Base-by-base conservation (phyloP, 768 basidiomycete genomes). In the Infundibulicybe gibba region DNA sequence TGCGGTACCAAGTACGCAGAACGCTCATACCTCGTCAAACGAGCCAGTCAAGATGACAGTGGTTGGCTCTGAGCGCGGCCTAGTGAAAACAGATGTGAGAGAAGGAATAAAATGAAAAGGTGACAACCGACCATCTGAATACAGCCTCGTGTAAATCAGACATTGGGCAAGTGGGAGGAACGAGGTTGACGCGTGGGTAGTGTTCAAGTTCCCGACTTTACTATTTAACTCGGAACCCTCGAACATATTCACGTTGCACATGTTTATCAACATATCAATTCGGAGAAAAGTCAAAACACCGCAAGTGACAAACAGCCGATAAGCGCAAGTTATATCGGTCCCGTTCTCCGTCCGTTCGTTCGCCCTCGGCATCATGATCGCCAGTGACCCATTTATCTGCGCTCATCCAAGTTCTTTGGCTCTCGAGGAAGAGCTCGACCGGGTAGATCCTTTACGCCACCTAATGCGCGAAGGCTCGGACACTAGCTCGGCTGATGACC, bases 31-130 rank as follows among this genome's bases (percentile, higher is more conserved):
- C 64, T 85, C 67, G 72, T 91, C 88, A 61, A 90, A 91, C 25
- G 83, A 77, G 32, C 89, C 89, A 16, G 86, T 88, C 47, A 84
- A 77, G 58, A 87, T 75, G 51, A 89, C 87, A 41, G 69, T 63
- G 41, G 58, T 68, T 35, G 84, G 75, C 41, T 74, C 71, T 25
- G 70, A 50, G 52, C 79, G 74, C 14, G 84, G 85, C 85, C 86
- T 87, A 51, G 47, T 45, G 47, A 41, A 48, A 42, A 49, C 47
- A 38, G 25, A 25, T 8, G 35, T 47, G 39, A 44, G 34, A 35
- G 49, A 49, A 21, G 44, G 17, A 34, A 33, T 8, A 38, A 25
- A 39, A 38, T 21, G 40, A 30, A 39, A 17, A 14, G 34, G 25
- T 14, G 44, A 25, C 12, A 16, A 56, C 56, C 49, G 53, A 81